These are phyloP conservation scores for Saccharomyces kudriavzevii DNA, from an alignment of 805 yeast species.

Conservation along the genomic window DNA sequence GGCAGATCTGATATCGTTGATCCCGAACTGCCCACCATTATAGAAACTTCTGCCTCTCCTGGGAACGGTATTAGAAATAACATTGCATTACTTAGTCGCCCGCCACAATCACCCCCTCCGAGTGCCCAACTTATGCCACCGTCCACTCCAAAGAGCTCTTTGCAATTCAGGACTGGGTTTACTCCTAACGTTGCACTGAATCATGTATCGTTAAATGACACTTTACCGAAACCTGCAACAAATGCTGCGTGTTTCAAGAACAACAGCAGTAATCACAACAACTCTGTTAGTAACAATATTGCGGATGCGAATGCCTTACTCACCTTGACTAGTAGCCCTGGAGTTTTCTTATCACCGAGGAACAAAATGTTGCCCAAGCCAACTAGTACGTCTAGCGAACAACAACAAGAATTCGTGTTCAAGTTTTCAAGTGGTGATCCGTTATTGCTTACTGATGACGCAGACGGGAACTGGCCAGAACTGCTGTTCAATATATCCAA, in stretches of 20 bases:
- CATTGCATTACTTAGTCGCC: neutral
- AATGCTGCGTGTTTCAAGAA: neutral
- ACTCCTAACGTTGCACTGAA: slow-evolving; percentile 22
- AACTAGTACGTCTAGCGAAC: neutral
- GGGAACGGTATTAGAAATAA: neutral
- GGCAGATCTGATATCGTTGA: neutral
- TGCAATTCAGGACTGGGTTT: slow-evolving; percentile 20
- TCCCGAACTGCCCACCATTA: neutral
- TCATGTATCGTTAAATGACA: slow-evolving; percentile 16
- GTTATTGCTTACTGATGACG: slow-evolving; percentile 24
- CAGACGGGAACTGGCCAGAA: slow-evolving; percentile 19
- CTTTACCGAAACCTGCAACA: slow-evolving; percentile 7
- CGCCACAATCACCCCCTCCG: neutral
- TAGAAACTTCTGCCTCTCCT: neutral
- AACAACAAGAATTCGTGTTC: slow-evolving; percentile 22
- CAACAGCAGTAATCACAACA: neutral
- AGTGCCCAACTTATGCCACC: slow-evolving; percentile 9
- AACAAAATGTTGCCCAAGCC: slow-evolving; percentile 6
- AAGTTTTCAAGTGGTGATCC: slow-evolving; percentile 29
- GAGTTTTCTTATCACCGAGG: slow-evolving; percentile 11
- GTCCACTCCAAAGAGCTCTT: slow-evolving; percentile 21
- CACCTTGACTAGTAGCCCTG: neutral
- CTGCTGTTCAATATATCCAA: slow-evolving; percentile 14
- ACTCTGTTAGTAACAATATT: neutral
- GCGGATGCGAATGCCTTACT: neutral